These are phyloP conservation scores for Quercus phellos DNA, from an alignment of 331 rosid species.

Conservation along the genomic window DNA sequence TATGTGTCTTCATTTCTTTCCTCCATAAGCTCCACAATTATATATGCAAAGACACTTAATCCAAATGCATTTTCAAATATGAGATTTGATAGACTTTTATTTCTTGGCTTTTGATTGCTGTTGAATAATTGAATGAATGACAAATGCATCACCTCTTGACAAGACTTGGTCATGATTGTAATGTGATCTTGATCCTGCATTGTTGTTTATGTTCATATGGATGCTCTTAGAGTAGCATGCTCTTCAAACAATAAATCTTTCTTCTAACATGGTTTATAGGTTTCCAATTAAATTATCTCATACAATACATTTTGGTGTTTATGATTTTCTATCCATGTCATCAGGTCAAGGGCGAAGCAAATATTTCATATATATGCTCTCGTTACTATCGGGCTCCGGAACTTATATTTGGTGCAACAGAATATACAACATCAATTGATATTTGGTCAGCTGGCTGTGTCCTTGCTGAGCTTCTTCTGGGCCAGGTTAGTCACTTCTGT, in stretches of 20 bases:
- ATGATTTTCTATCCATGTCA: constrained; percentile 7
- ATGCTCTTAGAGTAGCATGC: neutral
- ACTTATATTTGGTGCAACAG: constrained; percentile 96
- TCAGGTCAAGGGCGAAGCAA: constrained; percentile 87
- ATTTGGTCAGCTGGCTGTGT: constrained; percentile 99
- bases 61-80: neutral
- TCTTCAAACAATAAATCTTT: neutral
- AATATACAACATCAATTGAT: constrained; percentile 86
- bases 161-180: neutral
- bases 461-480: constrained; percentile 95
- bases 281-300: neutral
- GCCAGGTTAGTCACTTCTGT: constrained; percentile 58
- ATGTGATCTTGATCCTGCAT: neutral
- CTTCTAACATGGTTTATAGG: neutral
- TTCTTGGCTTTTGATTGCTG: neutral
- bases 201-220: neutral
- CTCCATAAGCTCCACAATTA: neutral
- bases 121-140: neutral
- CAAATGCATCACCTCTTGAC: neutral
- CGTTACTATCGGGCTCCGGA: constrained; percentile 98
- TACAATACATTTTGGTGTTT: neutral
- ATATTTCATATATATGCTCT: constrained; percentile 90
- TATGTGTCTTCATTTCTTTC: constrained; percentile 30
- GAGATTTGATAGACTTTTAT: neutral
- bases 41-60: neutral